Evolutionary conservation across 306 rosid species (phyloP).

Genomic region (Ormosia emarginata): DNA sequence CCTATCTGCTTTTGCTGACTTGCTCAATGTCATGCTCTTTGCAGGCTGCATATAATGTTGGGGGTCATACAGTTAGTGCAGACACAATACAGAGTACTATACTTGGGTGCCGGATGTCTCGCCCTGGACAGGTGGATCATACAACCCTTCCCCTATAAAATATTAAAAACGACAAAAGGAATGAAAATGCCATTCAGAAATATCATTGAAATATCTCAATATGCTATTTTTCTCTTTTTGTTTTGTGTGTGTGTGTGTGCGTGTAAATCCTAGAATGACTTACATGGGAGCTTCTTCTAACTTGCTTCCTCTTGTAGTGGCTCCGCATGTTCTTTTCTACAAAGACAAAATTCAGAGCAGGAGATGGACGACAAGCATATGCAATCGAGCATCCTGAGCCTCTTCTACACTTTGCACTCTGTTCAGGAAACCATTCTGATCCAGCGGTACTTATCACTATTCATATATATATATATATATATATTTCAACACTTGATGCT

Average conservation of each 20-base stretch:
- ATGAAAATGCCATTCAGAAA: background rate
- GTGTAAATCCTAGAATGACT: background rate
- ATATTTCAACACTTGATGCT: background rate
- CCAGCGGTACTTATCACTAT: conserved; percentile 62
- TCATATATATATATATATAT: background rate
- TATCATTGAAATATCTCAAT: background rate
- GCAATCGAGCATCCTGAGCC: conserved; percentile 69
- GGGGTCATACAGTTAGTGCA: conserved; percentile 79
- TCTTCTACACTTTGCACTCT: conserved; percentile 84
- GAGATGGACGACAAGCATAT: conserved; percentile 71
- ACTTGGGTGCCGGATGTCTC: conserved; percentile 82
- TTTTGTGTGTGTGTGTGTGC: no score
- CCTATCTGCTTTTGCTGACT: background rate
- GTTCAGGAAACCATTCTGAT: conserved; percentile 91
- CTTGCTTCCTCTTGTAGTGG: conserved; percentile 55
- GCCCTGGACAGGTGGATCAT: conserved; percentile 80
- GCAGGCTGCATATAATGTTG: conserved; percentile 93
- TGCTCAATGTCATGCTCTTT: conserved; percentile 13
- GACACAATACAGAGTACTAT: conserved; percentile 74
- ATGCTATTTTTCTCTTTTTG: background rate
- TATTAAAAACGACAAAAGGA: background rate
- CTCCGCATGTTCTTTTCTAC: conserved; percentile 65
- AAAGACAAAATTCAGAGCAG: conserved; percentile 60
- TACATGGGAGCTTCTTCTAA: background rate
- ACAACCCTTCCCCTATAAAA: background rate